These are phyloP conservation scores for Binderoboletus segoi DNA, from an alignment of 1,284 basidiomycete species.

Conservation along the genomic window DNA sequence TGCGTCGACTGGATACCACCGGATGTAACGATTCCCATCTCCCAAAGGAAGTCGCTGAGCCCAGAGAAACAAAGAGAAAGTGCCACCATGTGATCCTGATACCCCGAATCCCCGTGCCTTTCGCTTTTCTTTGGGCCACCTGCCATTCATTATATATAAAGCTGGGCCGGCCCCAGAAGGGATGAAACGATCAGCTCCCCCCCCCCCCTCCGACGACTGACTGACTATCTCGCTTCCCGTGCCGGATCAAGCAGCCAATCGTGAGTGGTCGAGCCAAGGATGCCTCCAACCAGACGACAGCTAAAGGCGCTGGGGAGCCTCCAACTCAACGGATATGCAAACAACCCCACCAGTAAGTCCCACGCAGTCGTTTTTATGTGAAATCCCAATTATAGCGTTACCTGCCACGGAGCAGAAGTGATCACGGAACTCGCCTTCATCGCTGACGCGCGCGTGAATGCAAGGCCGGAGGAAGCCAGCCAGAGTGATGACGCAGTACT, in stretches of 20 bases:
- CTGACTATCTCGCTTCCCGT: neutral
- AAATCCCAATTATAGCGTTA: neutral
- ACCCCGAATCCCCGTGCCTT: neutral
- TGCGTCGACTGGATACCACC: conserved; percentile 15
- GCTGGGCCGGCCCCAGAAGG: neutral
- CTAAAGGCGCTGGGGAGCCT: conserved; percentile 27
- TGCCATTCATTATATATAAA: conserved; percentile 20
- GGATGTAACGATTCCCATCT: neutral
- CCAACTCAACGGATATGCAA: conserved; percentile 23
- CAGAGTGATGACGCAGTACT: conserved; percentile 14
- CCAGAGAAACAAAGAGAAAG: conserved; percentile 2
- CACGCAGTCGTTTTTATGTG: neutral
- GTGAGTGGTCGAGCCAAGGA: conserved; percentile 1
- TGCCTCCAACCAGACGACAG: conserved; percentile 30
- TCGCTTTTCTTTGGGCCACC: neutral
- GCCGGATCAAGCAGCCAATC: neutral
- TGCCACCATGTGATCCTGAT: neutral
- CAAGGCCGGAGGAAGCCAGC: neutral
- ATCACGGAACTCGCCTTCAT: conserved; percentile 33
- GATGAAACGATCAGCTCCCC: neutral
- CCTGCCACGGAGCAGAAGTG: conserved; percentile 22
- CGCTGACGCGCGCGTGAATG: conserved; percentile 16
- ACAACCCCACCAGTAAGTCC: conserved; percentile 32
- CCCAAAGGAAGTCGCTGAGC: neutral
- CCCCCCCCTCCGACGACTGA: neutral